Evolutionary conservation across 768 basidiomycete species (phyloP).

Genomic region (Termitomyces sp.): DNA sequence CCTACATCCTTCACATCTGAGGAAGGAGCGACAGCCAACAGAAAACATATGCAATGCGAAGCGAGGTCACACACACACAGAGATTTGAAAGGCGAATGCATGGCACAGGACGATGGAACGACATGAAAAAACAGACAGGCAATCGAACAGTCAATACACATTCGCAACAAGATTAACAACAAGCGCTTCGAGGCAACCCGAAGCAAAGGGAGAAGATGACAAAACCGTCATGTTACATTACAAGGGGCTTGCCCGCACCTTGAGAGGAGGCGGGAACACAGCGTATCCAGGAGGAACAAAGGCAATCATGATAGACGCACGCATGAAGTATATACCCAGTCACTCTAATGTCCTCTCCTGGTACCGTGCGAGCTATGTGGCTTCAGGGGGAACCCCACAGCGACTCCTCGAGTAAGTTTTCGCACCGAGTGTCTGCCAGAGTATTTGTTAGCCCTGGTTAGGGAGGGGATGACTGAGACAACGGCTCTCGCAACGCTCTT

Average conservation of each 20-base stretch:
- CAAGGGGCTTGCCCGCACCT: no score
- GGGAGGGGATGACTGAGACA: no score
- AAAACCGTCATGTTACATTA: no score
- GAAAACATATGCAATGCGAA: slow-evolving; percentile 29
- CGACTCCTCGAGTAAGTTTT: no score
- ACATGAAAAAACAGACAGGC: slow-evolving; percentile 27
- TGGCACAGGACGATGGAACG: background rate
- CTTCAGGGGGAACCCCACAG: no score
- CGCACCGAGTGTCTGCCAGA: no score
- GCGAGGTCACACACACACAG: slow-evolving; percentile 26
- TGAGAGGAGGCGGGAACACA: slow-evolving; percentile 9
- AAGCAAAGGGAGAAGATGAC: no score
- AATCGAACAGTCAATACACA: slow-evolving; percentile 43
- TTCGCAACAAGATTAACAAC: slow-evolving; percentile 28
- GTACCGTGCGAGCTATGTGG: no score
- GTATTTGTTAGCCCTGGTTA: no score
- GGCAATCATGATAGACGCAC: slow-evolving; percentile 35
- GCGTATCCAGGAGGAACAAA: slow-evolving; percentile 21
- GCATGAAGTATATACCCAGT: slow-evolving; percentile 12
- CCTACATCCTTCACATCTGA: slow-evolving; percentile 99
- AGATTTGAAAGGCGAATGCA: slow-evolving; percentile 15
- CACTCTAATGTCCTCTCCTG: no score
- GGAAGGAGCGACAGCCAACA: slow-evolving; percentile 25
- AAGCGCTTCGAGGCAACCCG: slow-evolving; percentile 32
- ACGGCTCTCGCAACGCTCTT: no score